Conservation (phyloP, 805 yeast species). For the Ogataea zsoltii region DNA sequence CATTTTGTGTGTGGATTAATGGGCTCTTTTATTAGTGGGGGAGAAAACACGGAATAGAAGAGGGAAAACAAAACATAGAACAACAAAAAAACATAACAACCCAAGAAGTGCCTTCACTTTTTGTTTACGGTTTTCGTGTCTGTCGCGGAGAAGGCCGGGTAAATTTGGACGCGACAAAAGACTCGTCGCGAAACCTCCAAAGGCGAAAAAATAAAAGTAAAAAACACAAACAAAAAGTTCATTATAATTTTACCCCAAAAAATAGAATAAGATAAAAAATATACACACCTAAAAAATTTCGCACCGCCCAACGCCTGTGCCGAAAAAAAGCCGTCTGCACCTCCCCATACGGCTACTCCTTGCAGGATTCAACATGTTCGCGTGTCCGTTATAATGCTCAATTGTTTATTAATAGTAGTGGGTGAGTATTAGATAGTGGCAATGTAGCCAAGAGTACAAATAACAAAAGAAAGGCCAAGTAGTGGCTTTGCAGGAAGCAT, state of each 20-base stretch:
- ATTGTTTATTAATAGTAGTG: neutral
- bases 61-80: slow-evolving; percentile 4
- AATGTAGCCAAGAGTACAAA: neutral
- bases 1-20: slow-evolving; percentile 44
- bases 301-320: too few relatives aligned
- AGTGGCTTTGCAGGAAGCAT: too few relatives aligned
- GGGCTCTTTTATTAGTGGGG: slow-evolving; percentile 8
- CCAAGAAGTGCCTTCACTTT: slow-evolving; percentile 3
- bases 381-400: neutral
- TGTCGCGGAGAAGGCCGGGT: neutral
- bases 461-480: neutral
- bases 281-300: too few relatives aligned
- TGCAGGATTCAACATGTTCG: too few relatives aligned
- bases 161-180: neutral
- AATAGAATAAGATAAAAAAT: too few relatives aligned
- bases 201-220: neutral
- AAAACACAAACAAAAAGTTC: neutral
- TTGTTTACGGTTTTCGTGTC: slow-evolving; percentile 6
- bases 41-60: neutral
- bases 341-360: too few relatives aligned
- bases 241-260: too few relatives aligned
- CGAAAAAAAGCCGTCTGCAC: too few relatives aligned
- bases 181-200: too few relatives aligned
- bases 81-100: neutral
- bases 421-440: neutral